Percentiles rank a stretch among this genome's conserved stretches.
Evolutionary conservation across 495 filamentous ascomycete genomes (phyloP).

Genomic region (Echria macrotheca): DNA sequence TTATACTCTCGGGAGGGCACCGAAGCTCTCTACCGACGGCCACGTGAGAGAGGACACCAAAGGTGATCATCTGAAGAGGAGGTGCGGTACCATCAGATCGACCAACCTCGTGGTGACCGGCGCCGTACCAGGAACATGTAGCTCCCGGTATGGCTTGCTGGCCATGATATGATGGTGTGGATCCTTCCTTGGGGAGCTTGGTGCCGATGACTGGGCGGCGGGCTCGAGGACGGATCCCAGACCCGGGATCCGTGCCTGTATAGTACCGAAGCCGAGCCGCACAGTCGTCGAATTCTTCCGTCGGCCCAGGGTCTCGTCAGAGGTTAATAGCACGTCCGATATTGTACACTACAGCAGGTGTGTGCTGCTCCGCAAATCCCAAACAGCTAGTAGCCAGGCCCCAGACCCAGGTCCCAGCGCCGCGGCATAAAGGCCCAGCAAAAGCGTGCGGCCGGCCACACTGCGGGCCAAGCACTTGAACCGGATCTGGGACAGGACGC

Average conservation of each 20-base stretch:
- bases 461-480: slow-evolving; percentile 12
- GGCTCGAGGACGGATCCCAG: not conserved
- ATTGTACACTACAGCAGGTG: no score
- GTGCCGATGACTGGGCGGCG: no score
- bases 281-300: not conserved
- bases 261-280: not conserved
- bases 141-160: no score
- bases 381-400: no score
- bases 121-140: no score
- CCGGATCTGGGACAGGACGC: slow-evolving; percentile 18
- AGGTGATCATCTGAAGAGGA: slow-evolving; percentile 4
- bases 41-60: not conserved
- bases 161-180: no score
- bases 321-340: not conserved
- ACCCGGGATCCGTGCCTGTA: not conserved
- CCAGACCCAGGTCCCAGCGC: slow-evolving; percentile 9
- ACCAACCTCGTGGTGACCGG: no score
- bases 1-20: no score
- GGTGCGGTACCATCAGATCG: slow-evolving; percentile 6
- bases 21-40: no score
- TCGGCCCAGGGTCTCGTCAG: not conserved
- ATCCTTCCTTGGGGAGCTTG: not conserved
- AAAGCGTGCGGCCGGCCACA: slow-evolving; percentile 12
- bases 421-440: slow-evolving; percentile 12
- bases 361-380: no score